phyloP scores from a whole-genome alignment of 2,329 filamentous ascomycete species.

The Exophiala mesophila region DNA sequence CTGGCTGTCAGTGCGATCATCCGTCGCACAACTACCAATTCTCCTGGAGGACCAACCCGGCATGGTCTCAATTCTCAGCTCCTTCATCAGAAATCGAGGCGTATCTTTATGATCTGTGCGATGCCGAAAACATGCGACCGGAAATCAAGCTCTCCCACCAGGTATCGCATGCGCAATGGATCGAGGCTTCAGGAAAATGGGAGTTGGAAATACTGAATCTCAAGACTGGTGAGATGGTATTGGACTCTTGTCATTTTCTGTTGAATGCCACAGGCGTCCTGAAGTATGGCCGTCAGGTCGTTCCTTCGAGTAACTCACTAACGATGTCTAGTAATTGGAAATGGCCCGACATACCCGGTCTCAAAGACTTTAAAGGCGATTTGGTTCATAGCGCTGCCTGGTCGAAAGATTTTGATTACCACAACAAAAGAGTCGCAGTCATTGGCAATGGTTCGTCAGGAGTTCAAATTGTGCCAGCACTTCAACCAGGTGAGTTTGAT shows the following conservation, averaged over 20 bases:
- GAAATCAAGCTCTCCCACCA: constrained; percentile 47
- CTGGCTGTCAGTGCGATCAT: constrained; percentile 38
- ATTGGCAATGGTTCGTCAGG: constrained; percentile 41
- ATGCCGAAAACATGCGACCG: constrained; percentile 53
- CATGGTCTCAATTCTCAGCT: constrained; percentile 44
- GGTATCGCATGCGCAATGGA: constrained; percentile 44
- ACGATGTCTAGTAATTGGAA: constrained; percentile 25
- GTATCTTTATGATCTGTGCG: constrained; percentile 45
- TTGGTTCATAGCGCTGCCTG: constrained; percentile 35
- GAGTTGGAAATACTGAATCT: constrained; percentile 41
- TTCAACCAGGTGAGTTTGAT: constrained; percentile 41
- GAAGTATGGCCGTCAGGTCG: constrained; percentile 34
- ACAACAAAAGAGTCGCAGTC: constrained; percentile 38
- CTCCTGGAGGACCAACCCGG: constrained; percentile 38
- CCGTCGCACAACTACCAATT: constrained; percentile 42
- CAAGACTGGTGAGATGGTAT: constrained; percentile 32
- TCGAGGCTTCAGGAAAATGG: constrained; percentile 46
- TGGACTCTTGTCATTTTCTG: constrained; percentile 40
- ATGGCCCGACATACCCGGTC: constrained; percentile 26
- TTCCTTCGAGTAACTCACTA: constrained; percentile 31
- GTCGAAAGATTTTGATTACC: constrained; percentile 42
- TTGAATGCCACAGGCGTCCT: constrained; percentile 39
- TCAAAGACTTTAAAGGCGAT: constrained; percentile 31
- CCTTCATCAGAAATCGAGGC: constrained; percentile 42
- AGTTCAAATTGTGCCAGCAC: constrained; percentile 42